Base-by-base conservation (phyloP, 2,329 filamentous ascomycete species). In the Dichotomopilus funicola region DNA sequence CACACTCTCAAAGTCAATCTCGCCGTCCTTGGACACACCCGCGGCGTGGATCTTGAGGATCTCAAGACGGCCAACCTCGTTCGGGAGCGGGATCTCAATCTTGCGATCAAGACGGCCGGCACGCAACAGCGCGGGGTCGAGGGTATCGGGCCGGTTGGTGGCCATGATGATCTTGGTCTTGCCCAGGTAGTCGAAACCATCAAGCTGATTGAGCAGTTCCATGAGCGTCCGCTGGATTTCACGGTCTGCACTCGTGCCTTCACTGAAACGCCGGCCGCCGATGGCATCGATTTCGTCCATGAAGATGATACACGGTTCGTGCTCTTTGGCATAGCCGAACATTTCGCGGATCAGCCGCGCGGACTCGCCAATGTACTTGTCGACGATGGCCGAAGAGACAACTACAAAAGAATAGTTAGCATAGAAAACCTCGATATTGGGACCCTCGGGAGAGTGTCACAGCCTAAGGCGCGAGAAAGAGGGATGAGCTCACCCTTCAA, bases 111-210 rank as follows among this genome's bases (percentile, higher is more conserved):
- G 79, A 71, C 94, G 88, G 66, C 92, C 92, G 44, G 92, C 92
- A 75, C 92, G 86, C 54, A 99, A 80, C 66, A 99, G 78, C 1
- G 92, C 92, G 37, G 92, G 92, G 69, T 99, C 92, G 49, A 99
- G 83, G 0, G 92, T 97, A 72, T 97, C 92, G 11, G 92, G 94
- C 74, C 94, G 82, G 79, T 99, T 99, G 57, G 94, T 97, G 40
- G 91, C 94, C 95, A 99, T 99, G 77, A 99, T 99, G 71, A 99
- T 99, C 79, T 99, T 99, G 54, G 94, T 99, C 80, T 99, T 96
- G 65, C 95, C 94, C 40, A 99, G 81, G 75, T 99, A 99, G 75
- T 99, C 94, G 77, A 99, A 99, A 64, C 95, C 94, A 71, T 99
- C 94, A 53, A 99, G 84, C 73, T 99, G 94, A 75, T 99, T 99